phyloP scores from a whole-genome alignment of 805 yeast genomes.

The Pichia occidentalis region DNA sequence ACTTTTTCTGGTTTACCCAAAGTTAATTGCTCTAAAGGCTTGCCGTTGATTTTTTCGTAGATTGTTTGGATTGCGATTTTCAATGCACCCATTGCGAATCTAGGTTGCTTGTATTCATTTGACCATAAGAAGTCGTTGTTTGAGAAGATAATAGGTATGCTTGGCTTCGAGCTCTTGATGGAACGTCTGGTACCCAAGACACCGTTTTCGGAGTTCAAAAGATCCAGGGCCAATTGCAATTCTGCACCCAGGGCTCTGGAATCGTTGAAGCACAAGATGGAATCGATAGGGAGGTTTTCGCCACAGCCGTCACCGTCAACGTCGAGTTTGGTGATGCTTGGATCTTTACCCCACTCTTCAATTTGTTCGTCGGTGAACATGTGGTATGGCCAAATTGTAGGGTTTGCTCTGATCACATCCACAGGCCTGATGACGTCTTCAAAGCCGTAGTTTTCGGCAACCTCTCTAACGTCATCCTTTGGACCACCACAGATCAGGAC shows the following conservation, averaged over 20 bases:
- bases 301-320: slow-evolving; percentile 24
- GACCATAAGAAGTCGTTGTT: slow-evolving; percentile 89
- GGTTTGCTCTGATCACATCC: slow-evolving; percentile 57
- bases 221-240: slow-evolving; percentile 66
- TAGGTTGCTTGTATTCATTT: slow-evolving; percentile 65
- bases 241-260: slow-evolving; percentile 87
- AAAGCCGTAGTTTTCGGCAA: slow-evolving; percentile 75
- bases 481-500: slow-evolving; percentile 85
- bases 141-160: slow-evolving; percentile 41
- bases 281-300: slow-evolving; percentile 49
- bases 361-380: slow-evolving; percentile 41
- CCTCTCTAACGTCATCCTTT: slow-evolving; percentile 63
- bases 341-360: slow-evolving; percentile 34
- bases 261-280: slow-evolving; percentile 78
- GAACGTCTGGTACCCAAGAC: slow-evolving; percentile 52
- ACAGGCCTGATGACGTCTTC: slow-evolving; percentile 64
- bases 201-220: slow-evolving; percentile 60
- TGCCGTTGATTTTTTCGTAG: slow-evolving; percentile 37
- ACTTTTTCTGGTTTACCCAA: slow-evolving; percentile 78
- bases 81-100: slow-evolving; percentile 91
- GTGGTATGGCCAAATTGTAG: slow-evolving; percentile 64
- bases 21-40: slow-evolving; percentile 44
- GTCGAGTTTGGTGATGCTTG: slow-evolving; percentile 22
- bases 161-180: slow-evolving; percentile 16
- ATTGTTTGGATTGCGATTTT: slow-evolving; percentile 55